Evolutionary conservation across 495 filamentous ascomycete species (phyloP).

Genomic region (Staphylotrichum longicolle): DNA sequence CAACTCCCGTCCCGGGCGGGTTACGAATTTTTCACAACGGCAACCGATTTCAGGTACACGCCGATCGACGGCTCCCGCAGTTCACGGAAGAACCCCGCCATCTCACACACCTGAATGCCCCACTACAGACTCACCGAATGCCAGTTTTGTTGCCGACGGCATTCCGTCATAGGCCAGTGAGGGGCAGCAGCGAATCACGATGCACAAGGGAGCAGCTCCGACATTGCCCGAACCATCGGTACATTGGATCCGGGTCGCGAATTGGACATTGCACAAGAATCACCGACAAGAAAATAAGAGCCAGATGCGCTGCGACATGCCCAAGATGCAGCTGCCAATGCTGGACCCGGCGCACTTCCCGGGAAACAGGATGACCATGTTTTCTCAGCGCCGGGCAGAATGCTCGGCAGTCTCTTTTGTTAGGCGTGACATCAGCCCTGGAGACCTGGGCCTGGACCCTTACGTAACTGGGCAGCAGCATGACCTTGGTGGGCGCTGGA

Average conservation of each 20-base stretch:
- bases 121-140: constrained; percentile 10
- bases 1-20: constrained; percentile 4
- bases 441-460: constrained; percentile 19
- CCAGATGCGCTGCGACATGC: background rate
- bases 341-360: background rate
- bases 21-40: background rate
- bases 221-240: constrained; percentile 29
- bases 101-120: background rate
- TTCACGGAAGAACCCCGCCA: background rate
- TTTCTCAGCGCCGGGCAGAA: constrained; percentile 5
- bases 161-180: constrained; percentile 31
- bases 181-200: constrained; percentile 12
- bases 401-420: background rate
- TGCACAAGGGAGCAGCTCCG: constrained; percentile 22
- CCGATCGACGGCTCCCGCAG: background rate
- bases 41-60: background rate
- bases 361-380: constrained; percentile 6
- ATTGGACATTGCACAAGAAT: background rate
- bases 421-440: constrained; percentile 19
- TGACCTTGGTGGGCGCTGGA: constrained; percentile 19
- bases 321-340: background rate
- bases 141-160: constrained; percentile 25
- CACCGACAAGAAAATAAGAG: too few species aligned
- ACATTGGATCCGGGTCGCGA: background rate
- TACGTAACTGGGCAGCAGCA: constrained; percentile 31